Evolutionary conservation across 202 grass and related monocot species (phyloP).

Genomic region (Eragrostis tef): DNA sequence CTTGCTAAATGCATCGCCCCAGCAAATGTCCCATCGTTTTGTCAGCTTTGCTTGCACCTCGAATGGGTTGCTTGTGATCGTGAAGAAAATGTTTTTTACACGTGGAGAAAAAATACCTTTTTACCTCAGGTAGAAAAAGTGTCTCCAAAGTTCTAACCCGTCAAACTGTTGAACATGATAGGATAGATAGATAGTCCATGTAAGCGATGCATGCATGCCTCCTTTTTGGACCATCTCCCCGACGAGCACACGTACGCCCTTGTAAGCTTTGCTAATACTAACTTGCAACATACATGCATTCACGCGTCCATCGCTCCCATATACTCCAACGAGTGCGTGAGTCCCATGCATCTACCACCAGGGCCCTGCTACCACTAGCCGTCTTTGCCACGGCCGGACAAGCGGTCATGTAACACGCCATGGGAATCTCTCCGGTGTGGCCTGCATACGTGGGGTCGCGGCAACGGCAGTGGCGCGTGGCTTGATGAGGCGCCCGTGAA

Average conservation of each 20-base stretch:
- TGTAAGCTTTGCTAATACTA: constrained; percentile 38
- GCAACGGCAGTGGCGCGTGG: not conserved
- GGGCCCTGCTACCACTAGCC: no score
- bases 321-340: not conserved
- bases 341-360: not conserved
- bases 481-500: constrained; percentile 49
- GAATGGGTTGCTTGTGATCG: constrained; percentile 9
- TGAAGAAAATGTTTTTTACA: not conserved
- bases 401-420: constrained; percentile 6
- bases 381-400: not conserved
- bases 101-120: not conserved
- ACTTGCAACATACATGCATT: constrained; percentile 30
- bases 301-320: not conserved
- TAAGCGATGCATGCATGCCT: not conserved
- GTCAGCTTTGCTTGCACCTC: not conserved
- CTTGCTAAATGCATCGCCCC: not conserved
- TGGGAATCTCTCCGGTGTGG: constrained; percentile 44
- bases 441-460: constrained; percentile 15
- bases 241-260: not conserved
- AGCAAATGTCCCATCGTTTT: not conserved
- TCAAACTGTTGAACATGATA: not conserved
- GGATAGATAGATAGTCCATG: no score
- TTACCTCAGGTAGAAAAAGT: not conserved
- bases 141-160: not conserved
- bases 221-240: not conserved